Evolutionary conservation across 148 eudicot species (phyloP).

Genomic region (Persicaria tinctoria): DNA sequence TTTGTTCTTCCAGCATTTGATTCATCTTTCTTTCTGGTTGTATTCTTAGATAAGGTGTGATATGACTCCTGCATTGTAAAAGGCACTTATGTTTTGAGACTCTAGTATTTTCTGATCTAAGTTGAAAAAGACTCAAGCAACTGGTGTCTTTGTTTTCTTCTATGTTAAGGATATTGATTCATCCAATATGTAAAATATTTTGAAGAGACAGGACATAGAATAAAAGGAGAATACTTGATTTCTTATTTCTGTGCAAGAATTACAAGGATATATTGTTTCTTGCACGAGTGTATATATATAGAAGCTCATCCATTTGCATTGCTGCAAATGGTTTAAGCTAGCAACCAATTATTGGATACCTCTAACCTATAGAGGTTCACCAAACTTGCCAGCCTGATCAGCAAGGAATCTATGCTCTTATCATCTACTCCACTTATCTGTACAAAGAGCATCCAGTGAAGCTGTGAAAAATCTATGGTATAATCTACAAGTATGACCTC

Average conservation of each 20-base stretch:
- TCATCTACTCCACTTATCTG: constrained; percentile 1
- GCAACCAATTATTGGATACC: not conserved
- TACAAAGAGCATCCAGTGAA: not conserved
- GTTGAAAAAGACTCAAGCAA: too few relatives aligned
- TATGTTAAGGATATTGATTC: too few relatives aligned
- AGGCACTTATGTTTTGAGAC: too few relatives aligned
- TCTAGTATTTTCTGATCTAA: too few relatives aligned
- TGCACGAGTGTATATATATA: not conserved
- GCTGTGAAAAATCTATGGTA: not conserved
- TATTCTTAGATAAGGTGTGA: not conserved
- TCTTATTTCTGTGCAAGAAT: not conserved
- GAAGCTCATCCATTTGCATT: not conserved
- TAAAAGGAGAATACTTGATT: not conserved
- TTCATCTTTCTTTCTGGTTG: too few relatives aligned
- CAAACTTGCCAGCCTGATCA: not conserved
- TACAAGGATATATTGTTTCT: not conserved
- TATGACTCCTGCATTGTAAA: too few relatives aligned
- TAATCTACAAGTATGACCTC: constrained; percentile 6
- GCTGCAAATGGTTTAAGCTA: not conserved
- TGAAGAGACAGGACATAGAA: not conserved
- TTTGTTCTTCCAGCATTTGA: too few relatives aligned
- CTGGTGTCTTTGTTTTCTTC: too few relatives aligned
- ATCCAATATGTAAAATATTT: not conserved
- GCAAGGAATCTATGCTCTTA: not conserved
- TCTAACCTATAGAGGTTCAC: not conserved